phyloP scores from a whole-genome alignment of 116 monocot genomes.

The Dioscorea cayenensis region DNA sequence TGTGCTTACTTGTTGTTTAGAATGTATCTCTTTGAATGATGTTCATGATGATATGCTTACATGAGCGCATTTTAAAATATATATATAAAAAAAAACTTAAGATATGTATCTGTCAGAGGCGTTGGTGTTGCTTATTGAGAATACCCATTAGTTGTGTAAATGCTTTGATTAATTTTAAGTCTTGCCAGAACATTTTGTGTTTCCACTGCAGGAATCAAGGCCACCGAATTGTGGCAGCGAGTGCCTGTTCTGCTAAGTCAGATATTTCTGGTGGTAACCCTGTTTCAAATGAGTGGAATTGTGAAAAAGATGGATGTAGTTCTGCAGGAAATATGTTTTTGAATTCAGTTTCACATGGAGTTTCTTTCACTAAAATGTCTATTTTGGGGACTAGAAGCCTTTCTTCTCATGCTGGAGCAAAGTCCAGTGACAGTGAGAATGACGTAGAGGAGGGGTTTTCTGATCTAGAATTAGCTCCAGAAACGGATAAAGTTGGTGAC shows the following conservation, averaged over 20 bases:
- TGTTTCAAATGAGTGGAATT: slow-evolving; percentile 4
- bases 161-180: neutral
- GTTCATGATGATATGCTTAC: no score
- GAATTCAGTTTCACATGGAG: slow-evolving; percentile 2
- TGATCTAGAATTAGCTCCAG: slow-evolving; percentile 39
- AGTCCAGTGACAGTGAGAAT: slow-evolving; percentile 30
- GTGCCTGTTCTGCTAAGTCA: slow-evolving; percentile 4
- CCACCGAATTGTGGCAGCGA: slow-evolving; percentile 3
- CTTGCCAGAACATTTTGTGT: neutral
- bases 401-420: slow-evolving; percentile 47
- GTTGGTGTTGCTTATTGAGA: neutral
- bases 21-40: no score
- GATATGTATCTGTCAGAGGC: no score
- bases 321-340: neutral
- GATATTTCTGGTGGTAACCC: slow-evolving; percentile 3
- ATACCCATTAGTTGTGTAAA: neutral
- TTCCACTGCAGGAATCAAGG: slow-evolving; percentile 16
- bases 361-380: slow-evolving; percentile 1
- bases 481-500: slow-evolving; percentile 13
- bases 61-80: no score
- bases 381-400: slow-evolving; percentile 23
- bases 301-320: neutral
- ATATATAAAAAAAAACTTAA: no score
- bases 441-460: slow-evolving; percentile 65
- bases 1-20: no score